A percentile compares a stretch with the other conserved stretches of the same genome.
phyloP scores from a whole-genome alignment of 2,329 filamentous ascomycete genomes.

The Malbranchea cinnamomea region DNA sequence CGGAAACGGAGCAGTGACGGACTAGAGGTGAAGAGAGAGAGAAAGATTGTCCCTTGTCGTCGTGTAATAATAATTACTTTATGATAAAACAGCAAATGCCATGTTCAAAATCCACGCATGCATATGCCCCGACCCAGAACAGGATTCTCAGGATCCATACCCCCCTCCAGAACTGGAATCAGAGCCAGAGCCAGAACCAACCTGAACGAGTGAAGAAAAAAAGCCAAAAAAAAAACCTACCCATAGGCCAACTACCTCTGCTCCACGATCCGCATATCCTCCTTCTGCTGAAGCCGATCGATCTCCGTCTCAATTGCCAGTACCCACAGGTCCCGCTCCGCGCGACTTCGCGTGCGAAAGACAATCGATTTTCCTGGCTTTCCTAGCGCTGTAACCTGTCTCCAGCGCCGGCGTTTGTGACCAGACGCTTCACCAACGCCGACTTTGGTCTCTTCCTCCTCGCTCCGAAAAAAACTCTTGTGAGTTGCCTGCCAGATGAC shows the following conservation, averaged over 20 bases:
- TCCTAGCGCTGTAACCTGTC: slow-evolving; percentile 45
- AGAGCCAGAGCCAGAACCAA: too few species aligned
- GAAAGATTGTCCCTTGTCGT: too few species aligned
- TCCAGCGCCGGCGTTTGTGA: slow-evolving; percentile 34
- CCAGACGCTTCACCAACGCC: too few species aligned
- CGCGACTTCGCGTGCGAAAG: slow-evolving; percentile 48
- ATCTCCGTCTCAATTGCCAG: slow-evolving; percentile 51
- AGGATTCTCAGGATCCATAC: too few species aligned
- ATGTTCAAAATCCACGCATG: too few species aligned
- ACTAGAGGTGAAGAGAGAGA: too few species aligned
- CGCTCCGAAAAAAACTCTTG: slow-evolving; percentile 40
- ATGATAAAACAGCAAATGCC: too few species aligned
- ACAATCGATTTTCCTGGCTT: slow-evolving; percentile 47
- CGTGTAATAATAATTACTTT: too few species aligned
- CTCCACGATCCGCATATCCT: slow-evolving; percentile 35
- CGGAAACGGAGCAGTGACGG: too few species aligned
- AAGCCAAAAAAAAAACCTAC: not conserved
- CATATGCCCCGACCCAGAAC: too few species aligned
- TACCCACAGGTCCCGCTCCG: slow-evolving; percentile 55
- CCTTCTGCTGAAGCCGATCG: slow-evolving; percentile 39
- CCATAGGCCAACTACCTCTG: not conserved
- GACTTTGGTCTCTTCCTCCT: slow-evolving; percentile 15
- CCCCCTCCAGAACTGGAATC: too few species aligned
- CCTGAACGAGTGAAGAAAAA: not conserved
- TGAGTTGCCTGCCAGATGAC: slow-evolving; percentile 49